These are phyloP conservation scores for Penicillium alfredii DNA, from an alignment of 495 filamentous ascomycete species.

Conservation along the genomic window DNA sequence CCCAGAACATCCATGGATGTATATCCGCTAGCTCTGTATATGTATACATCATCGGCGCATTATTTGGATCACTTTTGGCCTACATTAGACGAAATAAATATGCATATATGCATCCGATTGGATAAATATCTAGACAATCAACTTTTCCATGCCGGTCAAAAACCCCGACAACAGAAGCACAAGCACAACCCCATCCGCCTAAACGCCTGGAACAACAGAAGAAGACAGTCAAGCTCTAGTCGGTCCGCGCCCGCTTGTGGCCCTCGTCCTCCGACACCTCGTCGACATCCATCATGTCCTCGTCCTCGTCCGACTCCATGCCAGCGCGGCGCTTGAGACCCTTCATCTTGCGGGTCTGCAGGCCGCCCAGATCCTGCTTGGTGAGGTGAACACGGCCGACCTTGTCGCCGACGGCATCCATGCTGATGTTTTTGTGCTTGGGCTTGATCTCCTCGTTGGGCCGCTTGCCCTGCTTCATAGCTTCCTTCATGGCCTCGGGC, in stretches of 20 bases:
- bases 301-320: constrained; percentile 38
- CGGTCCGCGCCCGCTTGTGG: constrained; percentile 33
- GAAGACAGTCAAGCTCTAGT: constrained; percentile 26
- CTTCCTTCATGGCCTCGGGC: constrained; percentile 74
- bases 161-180: constrained; percentile 18
- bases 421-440: constrained; percentile 95
- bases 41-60: no score
- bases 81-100: no score
- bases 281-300: constrained; percentile 42
- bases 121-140: no score
- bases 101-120: no score
- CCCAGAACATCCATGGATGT: no score
- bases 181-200: constrained; percentile 21
- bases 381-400: constrained; percentile 87
- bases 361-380: constrained; percentile 76
- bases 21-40: no score
- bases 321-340: constrained; percentile 76
- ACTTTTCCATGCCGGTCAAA: constrained; percentile 25
- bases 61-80: no score
- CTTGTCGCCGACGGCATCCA: constrained; percentile 91
- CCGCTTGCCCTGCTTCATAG: constrained; percentile 75
- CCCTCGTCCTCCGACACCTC: constrained; percentile 37
- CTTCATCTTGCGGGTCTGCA: constrained; percentile 99
- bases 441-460: constrained; percentile 52
- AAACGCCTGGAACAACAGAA: constrained; percentile 28